phyloP scores from a whole-genome alignment of 2,329 filamentous ascomycete genomes.

The Aspergillus quadricinctus region DNA sequence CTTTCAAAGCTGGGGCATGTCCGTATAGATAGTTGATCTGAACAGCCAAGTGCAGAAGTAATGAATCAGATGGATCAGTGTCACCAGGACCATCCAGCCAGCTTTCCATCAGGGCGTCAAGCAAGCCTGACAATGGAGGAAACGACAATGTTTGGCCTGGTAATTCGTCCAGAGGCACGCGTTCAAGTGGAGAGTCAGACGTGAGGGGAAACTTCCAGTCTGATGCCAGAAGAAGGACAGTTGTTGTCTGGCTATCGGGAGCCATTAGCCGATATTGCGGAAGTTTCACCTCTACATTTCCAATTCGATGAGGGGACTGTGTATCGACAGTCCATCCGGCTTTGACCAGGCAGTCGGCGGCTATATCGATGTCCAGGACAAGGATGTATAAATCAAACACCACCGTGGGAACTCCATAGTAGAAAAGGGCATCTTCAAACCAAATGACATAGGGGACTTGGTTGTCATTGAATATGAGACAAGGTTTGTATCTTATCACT shows the following conservation, averaged over 20 bases:
- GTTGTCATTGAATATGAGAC: background rate
- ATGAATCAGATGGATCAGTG: slow-evolving; percentile 1
- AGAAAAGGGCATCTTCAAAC: slow-evolving; percentile 10
- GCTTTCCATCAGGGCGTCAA: slow-evolving; percentile 16
- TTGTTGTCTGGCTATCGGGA: slow-evolving; percentile 4
- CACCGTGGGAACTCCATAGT: slow-evolving; percentile 12
- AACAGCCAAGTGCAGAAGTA: slow-evolving; percentile 7
- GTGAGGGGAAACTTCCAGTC: slow-evolving; percentile 14
- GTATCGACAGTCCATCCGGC: slow-evolving; percentile 9
- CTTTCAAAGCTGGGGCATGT: slow-evolving; percentile 13
- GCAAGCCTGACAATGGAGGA: slow-evolving; percentile 10
- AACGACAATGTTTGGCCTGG: slow-evolving; percentile 3
- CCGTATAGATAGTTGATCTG: slow-evolving; percentile 14
- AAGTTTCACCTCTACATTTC: slow-evolving; percentile 7
- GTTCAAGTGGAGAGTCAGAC: background rate
- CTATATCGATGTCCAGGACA: slow-evolving; percentile 5
- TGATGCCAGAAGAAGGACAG: slow-evolving; percentile 14
- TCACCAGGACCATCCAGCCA: slow-evolving; percentile 10
- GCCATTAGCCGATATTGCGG: slow-evolving; percentile 10
- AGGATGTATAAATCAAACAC: slow-evolving; percentile 13
- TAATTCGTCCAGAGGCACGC: slow-evolving; percentile 3
- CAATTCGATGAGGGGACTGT: slow-evolving; percentile 1
- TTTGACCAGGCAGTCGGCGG: slow-evolving; percentile 8
- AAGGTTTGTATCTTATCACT: background rate
- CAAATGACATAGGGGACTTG: slow-evolving; percentile 2